phyloP scores from a whole-genome alignment of 129 eudicot species.

The Gnaphalium uliginosum region DNA sequence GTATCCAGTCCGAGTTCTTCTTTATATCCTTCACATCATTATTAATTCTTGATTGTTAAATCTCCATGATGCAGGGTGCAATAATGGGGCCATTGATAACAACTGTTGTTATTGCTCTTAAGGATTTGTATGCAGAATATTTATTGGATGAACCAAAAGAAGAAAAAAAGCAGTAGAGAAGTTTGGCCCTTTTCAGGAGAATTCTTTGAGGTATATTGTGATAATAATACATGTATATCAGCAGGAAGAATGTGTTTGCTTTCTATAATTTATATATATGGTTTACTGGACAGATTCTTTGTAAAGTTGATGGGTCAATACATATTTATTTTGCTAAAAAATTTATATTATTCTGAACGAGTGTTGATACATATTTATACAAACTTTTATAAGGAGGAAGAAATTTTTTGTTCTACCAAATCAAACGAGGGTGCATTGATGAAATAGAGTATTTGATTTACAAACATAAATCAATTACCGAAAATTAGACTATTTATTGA shows the following conservation, averaged over 20 bases:
- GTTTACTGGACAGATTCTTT: not conserved
- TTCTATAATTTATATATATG: not conserved
- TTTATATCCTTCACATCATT: constrained; percentile 5
- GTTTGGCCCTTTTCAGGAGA: constrained; percentile 1
- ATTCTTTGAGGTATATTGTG: constrained; percentile 5
- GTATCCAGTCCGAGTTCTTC: not conserved
- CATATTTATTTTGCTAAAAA: not conserved
- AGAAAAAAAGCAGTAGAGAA: constrained; percentile 38
- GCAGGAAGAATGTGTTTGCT: constrained; percentile 11
- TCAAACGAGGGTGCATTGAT: too few relatives aligned
- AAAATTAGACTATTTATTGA: too few relatives aligned
- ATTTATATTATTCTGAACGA: constrained; percentile 24
- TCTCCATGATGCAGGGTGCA: constrained; percentile 72
- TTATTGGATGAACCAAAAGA: constrained; percentile 71
- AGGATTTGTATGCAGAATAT: constrained; percentile 85
- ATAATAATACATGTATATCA: too few relatives aligned
- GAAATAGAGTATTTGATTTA: too few relatives aligned
- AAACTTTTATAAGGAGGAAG: not conserved
- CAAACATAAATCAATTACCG: too few relatives aligned
- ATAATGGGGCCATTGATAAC: constrained; percentile 98
- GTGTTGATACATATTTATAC: constrained; percentile 5
- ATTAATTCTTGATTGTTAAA: constrained; percentile 13
- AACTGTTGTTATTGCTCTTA: constrained; percentile 87
- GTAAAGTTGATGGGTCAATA: constrained; percentile 25
- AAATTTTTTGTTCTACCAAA: too few relatives aligned